Percentiles rank a stretch among this genome's conserved stretches.
phyloP scores from a whole-genome alignment of 2,329 filamentous ascomycete genomes.

The Botrytis pseudocinerea region DNA sequence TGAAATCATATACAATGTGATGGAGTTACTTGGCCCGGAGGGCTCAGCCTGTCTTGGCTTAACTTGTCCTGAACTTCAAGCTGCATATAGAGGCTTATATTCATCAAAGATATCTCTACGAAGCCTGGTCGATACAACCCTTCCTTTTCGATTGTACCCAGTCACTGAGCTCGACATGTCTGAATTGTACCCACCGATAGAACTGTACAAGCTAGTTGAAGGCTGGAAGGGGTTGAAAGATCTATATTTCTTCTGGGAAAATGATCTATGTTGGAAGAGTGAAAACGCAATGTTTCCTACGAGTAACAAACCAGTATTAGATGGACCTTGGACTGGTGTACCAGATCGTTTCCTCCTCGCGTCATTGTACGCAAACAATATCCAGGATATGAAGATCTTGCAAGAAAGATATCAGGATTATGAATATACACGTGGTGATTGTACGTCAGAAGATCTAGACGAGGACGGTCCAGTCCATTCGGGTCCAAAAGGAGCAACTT shows the following conservation, averaged over 20 bases:
- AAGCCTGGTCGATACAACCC: background rate
- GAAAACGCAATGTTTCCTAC: fast-evolving
- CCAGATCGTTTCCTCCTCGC: background rate
- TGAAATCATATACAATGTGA: background rate
- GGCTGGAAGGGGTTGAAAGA: background rate
- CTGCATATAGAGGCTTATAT: background rate
- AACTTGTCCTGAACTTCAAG: background rate
- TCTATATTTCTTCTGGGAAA: background rate
- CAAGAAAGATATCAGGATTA: background rate
- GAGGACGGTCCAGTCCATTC: background rate
- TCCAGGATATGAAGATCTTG: background rate
- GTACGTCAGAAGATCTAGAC: fast-evolving
- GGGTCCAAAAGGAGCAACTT: background rate
- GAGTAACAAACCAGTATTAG: background rate
- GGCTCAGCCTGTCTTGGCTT: background rate
- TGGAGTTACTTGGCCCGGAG: background rate
- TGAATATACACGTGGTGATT: background rate
- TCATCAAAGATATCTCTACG: background rate
- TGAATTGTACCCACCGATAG: background rate
- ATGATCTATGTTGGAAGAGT: background rate
- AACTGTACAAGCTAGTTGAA: background rate
- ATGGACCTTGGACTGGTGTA: background rate
- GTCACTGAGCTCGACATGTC: background rate
- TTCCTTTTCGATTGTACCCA: too few species aligned
- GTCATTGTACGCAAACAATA: background rate